Percentiles rank a stretch among this genome's conserved stretches.
These are phyloP conservation scores for Phytophthora aleatoria DNA, from an alignment of 352 stramenopile species.

Conservation along the genomic window DNA sequence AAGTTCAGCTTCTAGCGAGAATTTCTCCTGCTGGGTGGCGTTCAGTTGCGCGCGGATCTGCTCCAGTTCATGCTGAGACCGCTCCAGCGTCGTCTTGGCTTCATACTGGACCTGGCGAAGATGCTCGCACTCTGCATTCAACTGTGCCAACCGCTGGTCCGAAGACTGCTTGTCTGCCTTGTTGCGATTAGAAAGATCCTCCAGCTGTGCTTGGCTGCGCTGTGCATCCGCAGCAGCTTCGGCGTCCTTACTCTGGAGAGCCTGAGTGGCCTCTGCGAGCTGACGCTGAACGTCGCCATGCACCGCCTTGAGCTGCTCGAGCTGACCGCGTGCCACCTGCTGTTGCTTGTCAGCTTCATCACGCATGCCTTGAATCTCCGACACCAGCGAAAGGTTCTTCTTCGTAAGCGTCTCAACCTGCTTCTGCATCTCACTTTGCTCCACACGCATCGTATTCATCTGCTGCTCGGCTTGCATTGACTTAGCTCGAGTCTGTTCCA, in stretches of 20 bases:
- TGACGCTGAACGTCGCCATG: constrained; percentile 46
- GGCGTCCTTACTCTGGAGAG: constrained; percentile 42
- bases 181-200: constrained; percentile 34
- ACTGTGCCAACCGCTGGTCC: constrained; percentile 31
- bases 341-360: constrained; percentile 60
- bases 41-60: constrained; percentile 43
- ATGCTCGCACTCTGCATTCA: constrained; percentile 36
- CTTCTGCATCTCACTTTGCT: constrained; percentile 46
- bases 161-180: constrained; percentile 30
- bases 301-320: constrained; percentile 44
- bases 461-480: constrained; percentile 53
- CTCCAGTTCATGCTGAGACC: constrained; percentile 33
- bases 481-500: constrained; percentile 51
- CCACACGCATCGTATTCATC: constrained; percentile 35
- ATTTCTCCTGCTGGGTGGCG: constrained; percentile 49
- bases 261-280: constrained; percentile 32
- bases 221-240: constrained; percentile 40
- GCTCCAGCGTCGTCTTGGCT: constrained; percentile 24
- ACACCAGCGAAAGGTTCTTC: constrained; percentile 63
- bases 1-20: constrained; percentile 37
- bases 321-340: constrained; percentile 28
- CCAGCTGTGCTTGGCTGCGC: constrained; percentile 34
- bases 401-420: constrained; percentile 65
- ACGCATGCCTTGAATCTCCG: constrained; percentile 51
- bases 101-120: constrained; percentile 29